Conservation (phyloP, 768 basidiomycete species). For the Hygrophoropsis aurantiaca region DNA sequence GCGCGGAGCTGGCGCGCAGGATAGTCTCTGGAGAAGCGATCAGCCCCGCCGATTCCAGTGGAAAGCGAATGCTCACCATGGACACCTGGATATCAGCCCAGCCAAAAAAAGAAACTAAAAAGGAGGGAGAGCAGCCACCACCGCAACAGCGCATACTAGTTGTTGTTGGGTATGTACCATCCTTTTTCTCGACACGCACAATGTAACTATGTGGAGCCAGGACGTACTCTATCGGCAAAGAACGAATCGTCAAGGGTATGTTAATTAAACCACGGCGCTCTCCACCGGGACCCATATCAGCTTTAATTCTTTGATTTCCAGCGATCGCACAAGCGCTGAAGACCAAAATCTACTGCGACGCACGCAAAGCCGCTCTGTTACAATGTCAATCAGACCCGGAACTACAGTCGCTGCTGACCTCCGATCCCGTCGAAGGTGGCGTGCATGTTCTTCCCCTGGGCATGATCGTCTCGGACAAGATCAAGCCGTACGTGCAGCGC, state of each 20-base stretch:
- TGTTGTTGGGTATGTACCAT: conserved; percentile 63
- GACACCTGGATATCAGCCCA: conserved; percentile 48
- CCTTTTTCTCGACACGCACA: not conserved
- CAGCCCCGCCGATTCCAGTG: conserved; percentile 21
- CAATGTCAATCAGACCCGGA: conserved; percentile 85
- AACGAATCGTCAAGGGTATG: conserved; percentile 92
- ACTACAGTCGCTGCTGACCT: conserved; percentile 72
- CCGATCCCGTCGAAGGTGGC: conserved; percentile 69
- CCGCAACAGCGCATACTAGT: conserved; percentile 48
- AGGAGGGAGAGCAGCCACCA: conserved; percentile 36
- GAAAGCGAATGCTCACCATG: conserved; percentile 38
- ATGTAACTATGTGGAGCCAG: conserved; percentile 39
- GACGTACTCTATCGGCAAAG: conserved; percentile 97
- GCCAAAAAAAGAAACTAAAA: conserved; percentile 17
- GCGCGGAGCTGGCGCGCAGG: conserved; percentile 75
- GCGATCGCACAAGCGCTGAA: conserved; percentile 82
- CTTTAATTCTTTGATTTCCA: conserved; percentile 24
- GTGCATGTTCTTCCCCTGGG: conserved; percentile 87
- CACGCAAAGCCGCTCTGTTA: conserved; percentile 78
- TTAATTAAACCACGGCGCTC: not conserved
- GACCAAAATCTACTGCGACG: conserved; percentile 87
- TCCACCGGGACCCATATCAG: conserved; percentile 1
- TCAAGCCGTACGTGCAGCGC: conserved; percentile 74
- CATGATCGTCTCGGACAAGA: conserved; percentile 70
- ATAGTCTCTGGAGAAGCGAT: conserved; percentile 45